These are phyloP conservation scores for Podospora didyma DNA, from an alignment of 495 filamentous ascomycete genomes.

Conservation along the genomic window DNA sequence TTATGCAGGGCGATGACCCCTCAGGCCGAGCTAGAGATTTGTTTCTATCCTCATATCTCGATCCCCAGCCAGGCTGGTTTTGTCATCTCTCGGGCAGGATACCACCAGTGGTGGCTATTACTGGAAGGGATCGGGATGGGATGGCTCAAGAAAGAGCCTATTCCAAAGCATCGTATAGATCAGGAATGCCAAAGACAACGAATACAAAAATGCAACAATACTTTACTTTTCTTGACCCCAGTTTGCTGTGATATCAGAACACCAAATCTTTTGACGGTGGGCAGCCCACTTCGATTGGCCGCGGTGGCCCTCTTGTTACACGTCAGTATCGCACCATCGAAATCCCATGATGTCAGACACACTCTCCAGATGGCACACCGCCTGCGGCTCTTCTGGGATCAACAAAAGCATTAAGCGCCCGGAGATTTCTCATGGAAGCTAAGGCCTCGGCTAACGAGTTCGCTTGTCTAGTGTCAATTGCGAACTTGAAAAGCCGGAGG, in stretches of 20 bases:
- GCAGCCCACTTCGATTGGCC: too few relatives aligned
- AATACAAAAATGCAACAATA: not conserved
- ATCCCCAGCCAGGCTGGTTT: slow-evolving; percentile 3
- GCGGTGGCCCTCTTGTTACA: too few relatives aligned
- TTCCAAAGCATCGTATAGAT: not conserved
- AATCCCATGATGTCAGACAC: too few relatives aligned
- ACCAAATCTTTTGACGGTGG: not conserved
- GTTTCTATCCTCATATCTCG: not conserved
- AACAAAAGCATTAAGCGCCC: too few relatives aligned
- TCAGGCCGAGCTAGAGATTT: slow-evolving; percentile 6
- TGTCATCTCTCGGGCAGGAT: not conserved
- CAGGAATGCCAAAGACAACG: not conserved
- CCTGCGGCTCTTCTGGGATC: too few relatives aligned
- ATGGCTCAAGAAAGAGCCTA: not conserved
- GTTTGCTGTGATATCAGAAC: not conserved
- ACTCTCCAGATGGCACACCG: too few relatives aligned
- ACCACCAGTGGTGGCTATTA: slow-evolving; percentile 1
- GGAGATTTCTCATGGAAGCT: too few relatives aligned
- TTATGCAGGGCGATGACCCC: slow-evolving; percentile 9
- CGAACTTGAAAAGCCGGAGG: not conserved
- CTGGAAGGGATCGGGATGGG: not conserved
- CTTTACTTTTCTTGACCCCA: not conserved
- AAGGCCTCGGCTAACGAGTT: too few relatives aligned
- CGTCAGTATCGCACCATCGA: too few relatives aligned
- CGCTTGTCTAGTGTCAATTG: too few relatives aligned